phyloP scores from a whole-genome alignment of 352 stramenopile genomes.

The Thraustochytrium striatum region DNA sequence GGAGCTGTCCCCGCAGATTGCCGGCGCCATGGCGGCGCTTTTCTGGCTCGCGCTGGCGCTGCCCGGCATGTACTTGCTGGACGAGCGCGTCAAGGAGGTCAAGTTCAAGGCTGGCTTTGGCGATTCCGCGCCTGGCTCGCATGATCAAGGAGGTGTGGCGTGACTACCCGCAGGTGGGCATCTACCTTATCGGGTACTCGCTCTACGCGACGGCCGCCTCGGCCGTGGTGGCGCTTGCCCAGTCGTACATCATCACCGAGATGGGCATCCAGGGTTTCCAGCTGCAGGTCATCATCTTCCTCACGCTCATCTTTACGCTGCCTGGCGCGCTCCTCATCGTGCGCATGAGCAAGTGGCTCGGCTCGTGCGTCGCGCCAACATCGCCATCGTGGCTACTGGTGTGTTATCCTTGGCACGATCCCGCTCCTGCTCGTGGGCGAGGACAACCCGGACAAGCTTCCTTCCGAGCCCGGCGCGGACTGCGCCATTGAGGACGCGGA shows the following conservation, averaged over 20 bases:
- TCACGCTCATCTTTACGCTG: slow-evolving; percentile 13
- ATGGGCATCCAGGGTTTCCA: neutral
- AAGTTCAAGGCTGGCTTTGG: neutral
- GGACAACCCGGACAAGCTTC: neutral
- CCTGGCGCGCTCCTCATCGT: neutral
- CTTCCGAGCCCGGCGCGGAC: neutral
- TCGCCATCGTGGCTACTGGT: slow-evolving; percentile 3
- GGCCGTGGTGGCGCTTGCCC: neutral
- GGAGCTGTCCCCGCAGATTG: neutral
- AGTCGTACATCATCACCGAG: slow-evolving; percentile 1
- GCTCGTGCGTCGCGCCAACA: neutral
- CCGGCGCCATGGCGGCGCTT: neutral
- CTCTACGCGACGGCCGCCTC: slow-evolving; percentile 1
- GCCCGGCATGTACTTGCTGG: slow-evolving; percentile 15
- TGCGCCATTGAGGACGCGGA: neutral
- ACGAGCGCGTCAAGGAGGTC: slow-evolving; percentile 1
- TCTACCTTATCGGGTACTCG: slow-evolving; percentile 29
- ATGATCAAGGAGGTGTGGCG: slow-evolving; percentile 3
- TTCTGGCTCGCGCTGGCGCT: neutral
- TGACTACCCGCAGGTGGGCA: slow-evolving; percentile 22
- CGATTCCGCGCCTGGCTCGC: neutral
- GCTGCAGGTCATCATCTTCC: neutral
- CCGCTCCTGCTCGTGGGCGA: neutral
- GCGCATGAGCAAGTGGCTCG: neutral
- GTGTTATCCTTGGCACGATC: neutral